These are phyloP conservation scores for Myxozyma vanderwaltii DNA, from an alignment of 805 yeast genomes.

Conservation along the genomic window DNA sequence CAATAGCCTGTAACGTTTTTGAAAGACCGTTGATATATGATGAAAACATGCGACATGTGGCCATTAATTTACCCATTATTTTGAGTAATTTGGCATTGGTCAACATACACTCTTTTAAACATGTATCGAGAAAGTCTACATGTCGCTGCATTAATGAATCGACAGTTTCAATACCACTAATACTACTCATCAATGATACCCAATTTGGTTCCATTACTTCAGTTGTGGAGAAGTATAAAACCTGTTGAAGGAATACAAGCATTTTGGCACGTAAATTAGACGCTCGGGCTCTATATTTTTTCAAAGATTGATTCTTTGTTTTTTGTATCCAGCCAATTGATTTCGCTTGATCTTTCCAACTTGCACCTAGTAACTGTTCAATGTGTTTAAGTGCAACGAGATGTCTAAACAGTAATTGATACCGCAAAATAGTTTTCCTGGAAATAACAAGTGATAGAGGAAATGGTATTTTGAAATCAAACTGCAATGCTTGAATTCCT, in stretches of 20 bases:
- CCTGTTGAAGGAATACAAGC: slow-evolving; percentile 57
- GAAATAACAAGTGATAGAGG: slow-evolving; percentile 79
- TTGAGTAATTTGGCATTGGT: slow-evolving; percentile 57
- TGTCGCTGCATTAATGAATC: slow-evolving; percentile 51
- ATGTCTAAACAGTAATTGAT: slow-evolving; percentile 77
- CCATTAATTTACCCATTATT: slow-evolving; percentile 35
- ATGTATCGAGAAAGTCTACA: slow-evolving; percentile 61
- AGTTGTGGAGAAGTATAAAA: slow-evolving; percentile 56
- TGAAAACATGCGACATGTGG: slow-evolving; percentile 49
- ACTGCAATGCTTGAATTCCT: slow-evolving; percentile 44
- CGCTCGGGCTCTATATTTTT: slow-evolving; percentile 36
- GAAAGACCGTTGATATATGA: slow-evolving; percentile 55
- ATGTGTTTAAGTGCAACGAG: slow-evolving; percentile 64
- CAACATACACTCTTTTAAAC: slow-evolving; percentile 65
- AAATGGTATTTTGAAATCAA: slow-evolving; percentile 63
- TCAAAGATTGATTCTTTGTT: slow-evolving; percentile 36
- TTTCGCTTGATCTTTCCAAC: slow-evolving; percentile 71
- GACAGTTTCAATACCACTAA: slow-evolving; percentile 44
- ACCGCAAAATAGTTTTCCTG: slow-evolving; percentile 70
- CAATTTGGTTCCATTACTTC: slow-evolving; percentile 64
- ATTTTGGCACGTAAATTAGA: slow-evolving; percentile 49
- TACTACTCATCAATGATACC: slow-evolving; percentile 44
- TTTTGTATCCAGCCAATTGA: slow-evolving; percentile 75
- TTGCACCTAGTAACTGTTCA: slow-evolving; percentile 58
- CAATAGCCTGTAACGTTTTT: slow-evolving; percentile 54